Percentiles rank a stretch among this genome's conserved stretches.
Evolutionary conservation across 306 rosid species (phyloP).

Genomic region (Albizia julibrissin): DNA sequence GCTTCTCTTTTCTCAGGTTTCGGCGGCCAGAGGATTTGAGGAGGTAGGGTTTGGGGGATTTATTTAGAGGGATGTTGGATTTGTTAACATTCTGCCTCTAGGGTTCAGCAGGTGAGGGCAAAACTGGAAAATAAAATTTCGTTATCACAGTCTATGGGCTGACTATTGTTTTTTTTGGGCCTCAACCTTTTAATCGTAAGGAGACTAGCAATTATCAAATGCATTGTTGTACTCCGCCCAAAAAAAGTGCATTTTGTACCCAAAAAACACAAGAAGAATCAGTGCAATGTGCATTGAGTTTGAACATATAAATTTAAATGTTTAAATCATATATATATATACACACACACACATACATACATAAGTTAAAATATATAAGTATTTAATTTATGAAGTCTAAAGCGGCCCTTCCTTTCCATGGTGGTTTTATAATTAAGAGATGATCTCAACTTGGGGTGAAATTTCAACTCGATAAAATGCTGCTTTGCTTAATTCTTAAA

Average conservation of each 20-base stretch:
- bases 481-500: background rate
- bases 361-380: no score
- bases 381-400: no score
- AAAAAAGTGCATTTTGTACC: no score
- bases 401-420: background rate
- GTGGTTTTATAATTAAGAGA: no score
- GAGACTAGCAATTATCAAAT: background rate
- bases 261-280: no score
- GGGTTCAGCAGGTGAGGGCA: background rate
- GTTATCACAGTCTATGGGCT: background rate
- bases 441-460: background rate
- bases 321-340: no score
- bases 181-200: background rate
- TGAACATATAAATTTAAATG: no score
- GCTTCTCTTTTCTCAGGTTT: conserved; percentile 24
- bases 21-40: conserved; percentile 36
- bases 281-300: no score
- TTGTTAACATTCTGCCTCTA: background rate
- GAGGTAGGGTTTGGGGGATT: background rate
- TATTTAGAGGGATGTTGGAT: background rate
- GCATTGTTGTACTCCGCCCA: background rate
- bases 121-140: background rate
- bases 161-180: background rate
- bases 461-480: background rate
- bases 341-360: no score